Conservation (phyloP, 1,284 basidiomycete genomes). For the Cryptococcus depauperatus region DNA sequence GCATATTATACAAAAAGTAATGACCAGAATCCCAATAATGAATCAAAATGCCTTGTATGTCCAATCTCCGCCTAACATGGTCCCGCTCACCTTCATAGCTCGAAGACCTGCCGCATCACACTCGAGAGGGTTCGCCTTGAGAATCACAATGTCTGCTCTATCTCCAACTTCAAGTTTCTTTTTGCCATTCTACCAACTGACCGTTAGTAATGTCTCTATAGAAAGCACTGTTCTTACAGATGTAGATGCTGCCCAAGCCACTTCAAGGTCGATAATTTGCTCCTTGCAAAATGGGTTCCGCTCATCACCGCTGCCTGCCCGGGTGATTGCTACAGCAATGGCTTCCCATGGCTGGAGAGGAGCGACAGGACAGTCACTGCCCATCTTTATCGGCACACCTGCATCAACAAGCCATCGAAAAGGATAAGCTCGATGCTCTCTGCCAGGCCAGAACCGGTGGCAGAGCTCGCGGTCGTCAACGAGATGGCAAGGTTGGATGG, state of each 20-base stretch:
- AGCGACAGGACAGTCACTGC: conserved; percentile 36
- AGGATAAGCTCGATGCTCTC: conserved; percentile 31
- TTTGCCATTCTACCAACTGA: conserved; percentile 10
- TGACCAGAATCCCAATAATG: too few species aligned
- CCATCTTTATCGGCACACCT: conserved; percentile 29
- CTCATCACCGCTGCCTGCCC: conserved; percentile 5
- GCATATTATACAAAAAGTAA: too few species aligned
- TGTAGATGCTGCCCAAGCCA: conserved; percentile 18
- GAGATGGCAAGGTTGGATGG: conserved; percentile 38
- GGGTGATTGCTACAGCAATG: conserved; percentile 30
- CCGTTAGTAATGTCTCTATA: background rate
- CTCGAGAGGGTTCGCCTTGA: conserved; percentile 23
- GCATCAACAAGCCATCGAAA: conserved; percentile 27
- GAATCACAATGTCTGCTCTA: conserved; percentile 26
- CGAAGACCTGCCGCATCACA: conserved; percentile 25
- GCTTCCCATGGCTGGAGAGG: conserved; percentile 36
- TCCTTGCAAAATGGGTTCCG: conserved; percentile 13
- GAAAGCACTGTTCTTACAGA: conserved; percentile 12
- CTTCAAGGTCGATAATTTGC: conserved; percentile 20
- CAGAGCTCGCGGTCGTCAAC: conserved; percentile 36
- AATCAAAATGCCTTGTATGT: conserved; percentile 17
- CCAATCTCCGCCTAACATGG: conserved; percentile 35
- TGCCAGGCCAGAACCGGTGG: conserved; percentile 31
- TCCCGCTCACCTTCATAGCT: conserved; percentile 24
- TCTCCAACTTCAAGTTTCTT: conserved; percentile 21